Evolutionary conservation across 2,329 filamentous ascomycete species (phyloP).

Genomic region (Phaeosphaeria sp.): DNA sequence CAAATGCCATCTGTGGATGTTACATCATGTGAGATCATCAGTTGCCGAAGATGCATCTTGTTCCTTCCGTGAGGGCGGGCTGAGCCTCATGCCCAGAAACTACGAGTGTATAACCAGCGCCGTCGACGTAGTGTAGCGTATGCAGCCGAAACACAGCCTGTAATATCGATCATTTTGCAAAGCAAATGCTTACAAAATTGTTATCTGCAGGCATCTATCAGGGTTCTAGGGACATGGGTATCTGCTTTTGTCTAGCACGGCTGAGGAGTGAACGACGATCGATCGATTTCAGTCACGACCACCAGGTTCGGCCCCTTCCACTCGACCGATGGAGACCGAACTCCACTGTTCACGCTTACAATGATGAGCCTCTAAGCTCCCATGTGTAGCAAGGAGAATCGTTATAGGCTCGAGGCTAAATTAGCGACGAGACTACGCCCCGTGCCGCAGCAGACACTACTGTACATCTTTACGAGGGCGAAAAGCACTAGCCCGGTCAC

Average conservation of each 20-base stretch:
- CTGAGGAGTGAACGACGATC: background rate
- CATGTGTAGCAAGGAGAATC: background rate
- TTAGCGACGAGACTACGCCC: background rate
- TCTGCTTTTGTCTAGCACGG: background rate
- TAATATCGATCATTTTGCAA: background rate
- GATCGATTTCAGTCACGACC: background rate
- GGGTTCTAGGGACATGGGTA: background rate
- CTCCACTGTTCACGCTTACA: background rate
- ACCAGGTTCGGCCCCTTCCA: background rate
- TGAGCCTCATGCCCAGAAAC: background rate
- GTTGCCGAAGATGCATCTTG: background rate
- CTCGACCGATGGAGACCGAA: too few relatives aligned
- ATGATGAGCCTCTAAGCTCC: background rate
- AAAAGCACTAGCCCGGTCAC: background rate
- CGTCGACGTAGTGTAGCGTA: background rate
- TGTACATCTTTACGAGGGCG: background rate
- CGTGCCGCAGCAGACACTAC: background rate
- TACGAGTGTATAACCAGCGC: background rate
- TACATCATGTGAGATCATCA: background rate
- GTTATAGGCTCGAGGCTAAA: background rate
- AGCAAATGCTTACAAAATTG: background rate
- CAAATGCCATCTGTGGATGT: background rate
- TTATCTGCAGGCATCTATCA: background rate
- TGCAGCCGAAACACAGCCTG: background rate
- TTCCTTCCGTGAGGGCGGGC: background rate